A percentile compares a stretch with the other conserved stretches of the same genome.
These are phyloP conservation scores for Coemansia sp. DNA, from an alignment of 192 early-diverging fungal genomes.

Conservation along the genomic window DNA sequence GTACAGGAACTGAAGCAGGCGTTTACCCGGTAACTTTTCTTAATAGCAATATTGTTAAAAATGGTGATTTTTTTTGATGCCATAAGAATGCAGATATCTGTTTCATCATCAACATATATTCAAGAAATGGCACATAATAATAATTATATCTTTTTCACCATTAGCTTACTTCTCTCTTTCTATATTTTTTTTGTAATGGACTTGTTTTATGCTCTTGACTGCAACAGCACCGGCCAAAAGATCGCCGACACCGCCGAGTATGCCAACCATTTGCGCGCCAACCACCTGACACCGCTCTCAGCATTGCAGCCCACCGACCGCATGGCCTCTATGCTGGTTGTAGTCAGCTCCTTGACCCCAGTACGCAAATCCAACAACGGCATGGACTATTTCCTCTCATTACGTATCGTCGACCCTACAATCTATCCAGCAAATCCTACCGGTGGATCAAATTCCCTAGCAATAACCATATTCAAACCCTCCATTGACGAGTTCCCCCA, in stretches of 20 bases:
- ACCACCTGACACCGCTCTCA: not conserved
- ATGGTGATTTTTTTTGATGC: not conserved
- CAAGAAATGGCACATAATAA: not conserved
- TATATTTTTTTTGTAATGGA: not conserved
- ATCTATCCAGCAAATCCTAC: not conserved
- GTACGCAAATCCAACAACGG: not conserved
- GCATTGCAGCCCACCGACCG: not conserved
- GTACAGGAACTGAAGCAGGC: conserved; percentile 52
- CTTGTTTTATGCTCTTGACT: not conserved
- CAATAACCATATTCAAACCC: not conserved
- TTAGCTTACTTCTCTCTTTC: not conserved
- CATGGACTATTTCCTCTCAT: not conserved
- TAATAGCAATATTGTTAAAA: not conserved
- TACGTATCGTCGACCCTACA: not conserved
- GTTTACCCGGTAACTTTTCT: conserved; percentile 26
- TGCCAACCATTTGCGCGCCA: not conserved
- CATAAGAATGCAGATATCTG: not conserved
- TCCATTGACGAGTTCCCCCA: not conserved
- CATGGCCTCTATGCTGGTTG: not conserved
- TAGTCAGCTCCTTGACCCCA: not conserved
- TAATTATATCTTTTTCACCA: conserved; percentile 5
- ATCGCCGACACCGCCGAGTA: not conserved
- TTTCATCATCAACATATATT: not conserved
- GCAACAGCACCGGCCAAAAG: not conserved
- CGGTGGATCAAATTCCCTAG: not conserved